Conservation (phyloP, 2,329 filamentous ascomycete species). For the Cytospora piceae region DNA sequence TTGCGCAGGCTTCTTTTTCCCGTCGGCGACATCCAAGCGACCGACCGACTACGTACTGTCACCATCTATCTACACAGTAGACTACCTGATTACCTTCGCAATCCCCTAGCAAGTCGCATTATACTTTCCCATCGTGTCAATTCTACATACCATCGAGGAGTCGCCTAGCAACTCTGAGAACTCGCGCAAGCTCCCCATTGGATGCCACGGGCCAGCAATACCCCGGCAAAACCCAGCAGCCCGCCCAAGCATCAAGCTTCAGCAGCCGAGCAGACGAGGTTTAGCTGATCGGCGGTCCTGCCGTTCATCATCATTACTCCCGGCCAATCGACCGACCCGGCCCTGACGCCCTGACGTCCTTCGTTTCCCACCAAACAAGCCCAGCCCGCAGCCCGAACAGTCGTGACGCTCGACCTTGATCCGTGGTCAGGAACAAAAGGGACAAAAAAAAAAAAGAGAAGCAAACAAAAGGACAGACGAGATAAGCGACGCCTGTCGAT, state of each 20-base stretch:
- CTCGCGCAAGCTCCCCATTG: background rate
- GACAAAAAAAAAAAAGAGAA: background rate
- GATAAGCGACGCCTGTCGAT: background rate
- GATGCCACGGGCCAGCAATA: conserved; percentile 1
- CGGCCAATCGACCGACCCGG: background rate
- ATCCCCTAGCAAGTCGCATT: background rate
- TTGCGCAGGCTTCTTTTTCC: background rate
- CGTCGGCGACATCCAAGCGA: too few relatives aligned
- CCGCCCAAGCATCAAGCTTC: background rate
- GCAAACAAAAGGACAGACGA: background rate
- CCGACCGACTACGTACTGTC: background rate
- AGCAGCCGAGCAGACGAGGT: conserved; percentile 2
- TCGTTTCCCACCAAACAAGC: background rate
- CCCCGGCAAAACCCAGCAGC: background rate
- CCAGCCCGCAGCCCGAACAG: background rate
- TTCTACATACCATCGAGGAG: background rate
- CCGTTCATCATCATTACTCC: conserved; percentile 4
- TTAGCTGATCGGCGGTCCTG: conserved; percentile 3
- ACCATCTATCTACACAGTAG: background rate
- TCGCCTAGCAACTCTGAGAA: background rate
- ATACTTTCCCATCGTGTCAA: too few relatives aligned
- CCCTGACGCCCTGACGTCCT: background rate
- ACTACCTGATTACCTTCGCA: background rate
- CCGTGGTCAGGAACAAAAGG: background rate
- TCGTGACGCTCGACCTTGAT: conserved; percentile 3